Evolutionary conservation across 495 filamentous ascomycete species (phyloP).

Genomic region (Lasiosphaeriaceae sp.): DNA sequence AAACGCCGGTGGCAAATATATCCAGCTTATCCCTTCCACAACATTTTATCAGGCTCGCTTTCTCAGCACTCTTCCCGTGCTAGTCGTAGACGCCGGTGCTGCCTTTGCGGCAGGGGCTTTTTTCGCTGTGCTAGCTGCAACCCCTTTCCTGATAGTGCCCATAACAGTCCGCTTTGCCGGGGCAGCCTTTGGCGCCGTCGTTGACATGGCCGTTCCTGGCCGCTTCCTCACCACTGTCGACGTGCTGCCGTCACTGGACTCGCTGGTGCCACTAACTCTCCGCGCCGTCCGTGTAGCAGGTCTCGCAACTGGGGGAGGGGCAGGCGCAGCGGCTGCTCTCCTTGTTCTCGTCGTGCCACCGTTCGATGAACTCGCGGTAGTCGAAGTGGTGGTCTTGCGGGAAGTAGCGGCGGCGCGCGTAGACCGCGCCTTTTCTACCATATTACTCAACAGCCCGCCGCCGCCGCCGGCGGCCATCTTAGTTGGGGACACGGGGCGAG

Average conservation of each 20-base stretch:
- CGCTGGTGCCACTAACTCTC: constrained; percentile 43
- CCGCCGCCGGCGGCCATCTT: constrained; percentile 36
- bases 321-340: constrained; percentile 27
- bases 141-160: constrained; percentile 41
- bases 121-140: constrained; percentile 30
- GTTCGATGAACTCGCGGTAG: constrained; percentile 31
- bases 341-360: constrained; percentile 31
- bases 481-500: constrained; percentile 37
- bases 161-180: constrained; percentile 36
- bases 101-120: constrained; percentile 35
- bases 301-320: constrained; percentile 19
- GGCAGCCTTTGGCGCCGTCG: constrained; percentile 18
- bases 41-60: constrained; percentile 38
- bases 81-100: constrained; percentile 18
- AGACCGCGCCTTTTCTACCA: constrained; percentile 53
- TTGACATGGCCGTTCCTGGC: constrained; percentile 34
- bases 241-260: constrained; percentile 47
- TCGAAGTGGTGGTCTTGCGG: constrained; percentile 46
- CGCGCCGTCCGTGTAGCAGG: constrained; percentile 40
- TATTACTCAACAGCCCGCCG: constrained; percentile 49
- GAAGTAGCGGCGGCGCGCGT: constrained; percentile 43
- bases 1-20: not conserved
- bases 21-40: not conserved
- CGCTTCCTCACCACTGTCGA: constrained; percentile 44
- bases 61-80: constrained; percentile 42